Base-by-base conservation (phyloP, 371 early-diverging fungal genomes). In the Rhizopus arrhizus region DNA sequence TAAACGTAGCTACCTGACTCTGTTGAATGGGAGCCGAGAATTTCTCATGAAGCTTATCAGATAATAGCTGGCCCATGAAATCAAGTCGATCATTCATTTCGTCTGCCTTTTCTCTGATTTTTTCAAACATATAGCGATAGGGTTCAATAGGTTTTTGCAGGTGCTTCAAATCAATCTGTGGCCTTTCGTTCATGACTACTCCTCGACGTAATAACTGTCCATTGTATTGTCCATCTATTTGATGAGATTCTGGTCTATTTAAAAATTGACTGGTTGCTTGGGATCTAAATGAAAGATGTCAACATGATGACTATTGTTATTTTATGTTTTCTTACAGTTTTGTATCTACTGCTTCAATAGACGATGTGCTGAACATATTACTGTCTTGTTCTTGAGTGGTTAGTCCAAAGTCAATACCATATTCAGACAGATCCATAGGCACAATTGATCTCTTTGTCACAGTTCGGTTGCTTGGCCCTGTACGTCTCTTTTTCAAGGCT, bases 81-180 rank as follows among this genome's bases (percentile, higher is more conserved):
- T 93, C 91, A 58, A 93, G 90, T 32, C 83, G 83, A 33, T 85
- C 85, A 65, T 93, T 87, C 46, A 92, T 60, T 5, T 68, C 75
- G 54, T 91, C 89, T 0, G 89, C 86, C 56, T 84, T 89, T 33
- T 90, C 87, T 0, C 74, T 80, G 34, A 89, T 71, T 60, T 90
- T 90, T 66, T 95, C 94, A 75, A 89, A 92, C 95, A 96, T 93
- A 75, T 93, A 95, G 4, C 92, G 87, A 68, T 90, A 94, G 8
- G 82, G 85, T 35, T 75, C 64, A 9, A 85, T 78, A 33, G 83
- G 77, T 50, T 77, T 76, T 15, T 78, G 77, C 0, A 82, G 58
- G n/a, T 78, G 46, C 7, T 60, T 59, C 42, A 89, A 41, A 3
- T 51, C 29, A 9, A 40, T 47, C n/a, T 41, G 1, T 36, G 41